Evolutionary conservation across 306 rosid species (phyloP).

Genomic region (Hippophae rhamnoides): DNA sequence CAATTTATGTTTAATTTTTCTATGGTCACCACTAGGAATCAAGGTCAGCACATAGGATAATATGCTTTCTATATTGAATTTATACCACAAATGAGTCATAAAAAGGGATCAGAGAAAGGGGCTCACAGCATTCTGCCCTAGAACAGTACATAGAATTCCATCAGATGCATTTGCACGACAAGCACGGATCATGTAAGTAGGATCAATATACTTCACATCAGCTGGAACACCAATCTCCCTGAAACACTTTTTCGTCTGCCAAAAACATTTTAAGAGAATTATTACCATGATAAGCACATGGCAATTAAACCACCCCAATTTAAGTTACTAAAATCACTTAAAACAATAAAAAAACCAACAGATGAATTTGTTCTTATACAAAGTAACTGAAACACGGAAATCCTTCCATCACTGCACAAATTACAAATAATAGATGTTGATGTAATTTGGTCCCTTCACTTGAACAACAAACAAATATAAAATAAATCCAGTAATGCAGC

Average conservation of each 20-base stretch:
- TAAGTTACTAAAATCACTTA: not conserved
- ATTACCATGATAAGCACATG: slow-evolving; percentile 5
- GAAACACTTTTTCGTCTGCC: slow-evolving; percentile 62
- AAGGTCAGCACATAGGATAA: too few species aligned
- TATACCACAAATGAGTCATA: not conserved
- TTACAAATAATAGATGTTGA: too few species aligned
- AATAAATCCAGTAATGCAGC: too few species aligned
- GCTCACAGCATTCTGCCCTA: slow-evolving; percentile 97
- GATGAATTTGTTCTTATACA: not conserved
- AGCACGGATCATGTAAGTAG: slow-evolving; percentile 96
- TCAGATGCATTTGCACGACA: slow-evolving; percentile 96
- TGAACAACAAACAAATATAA: too few species aligned
- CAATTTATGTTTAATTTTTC: too few species aligned
- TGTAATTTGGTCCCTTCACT: too few species aligned
- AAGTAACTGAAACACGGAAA: too few species aligned
- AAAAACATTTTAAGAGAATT: slow-evolving; percentile 6
- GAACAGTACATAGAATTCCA: slow-evolving; percentile 89
- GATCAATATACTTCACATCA: slow-evolving; percentile 93
- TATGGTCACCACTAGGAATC: too few species aligned
- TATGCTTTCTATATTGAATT: not conserved
- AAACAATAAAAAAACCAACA: not conserved
- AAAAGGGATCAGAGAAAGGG: slow-evolving; percentile 10
- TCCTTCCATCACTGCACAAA: too few species aligned
- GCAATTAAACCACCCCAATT: not conserved
- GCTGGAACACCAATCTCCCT: slow-evolving; percentile 69